Percentiles rank a stretch among this genome's conserved stretches.
Conservation (phyloP, 164 flowering plant genomes). For the Buxus sempervirens region DNA sequence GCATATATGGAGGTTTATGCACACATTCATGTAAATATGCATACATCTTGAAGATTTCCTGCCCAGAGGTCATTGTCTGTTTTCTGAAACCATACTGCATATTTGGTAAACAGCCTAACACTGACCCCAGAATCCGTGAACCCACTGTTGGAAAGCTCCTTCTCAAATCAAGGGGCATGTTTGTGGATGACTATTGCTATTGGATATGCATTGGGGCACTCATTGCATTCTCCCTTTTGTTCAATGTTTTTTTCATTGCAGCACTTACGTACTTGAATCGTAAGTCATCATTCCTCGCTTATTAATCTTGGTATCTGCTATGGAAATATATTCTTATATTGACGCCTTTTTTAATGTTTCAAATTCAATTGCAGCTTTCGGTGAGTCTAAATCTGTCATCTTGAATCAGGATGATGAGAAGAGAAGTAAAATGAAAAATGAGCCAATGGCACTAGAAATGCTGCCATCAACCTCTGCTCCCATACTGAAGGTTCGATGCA, state of each 20-base stretch:
- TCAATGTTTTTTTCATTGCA: constrained; percentile 45
- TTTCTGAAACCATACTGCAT: too few relatives aligned
- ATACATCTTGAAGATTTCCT: too few relatives aligned
- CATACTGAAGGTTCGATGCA: too few relatives aligned
- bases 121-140: constrained; percentile 27
- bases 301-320: too few relatives aligned
- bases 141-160: constrained; percentile 50
- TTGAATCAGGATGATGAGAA: constrained; percentile 23
- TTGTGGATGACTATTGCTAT: constrained; percentile 39
- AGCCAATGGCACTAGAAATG: constrained; percentile 3
- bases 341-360: not conserved
- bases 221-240: constrained; percentile 43
- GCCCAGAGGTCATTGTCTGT: too few relatives aligned
- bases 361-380: constrained; percentile 28
- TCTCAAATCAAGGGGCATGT: constrained; percentile 47
- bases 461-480: constrained; percentile 18
- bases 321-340: too few relatives aligned
- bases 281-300: constrained; percentile 22
- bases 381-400: constrained; percentile 30
- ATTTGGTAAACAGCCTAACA: constrained; percentile 33
- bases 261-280: constrained; percentile 51
- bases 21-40: too few relatives aligned
- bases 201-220: constrained; percentile 62
- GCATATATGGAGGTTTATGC: too few relatives aligned
- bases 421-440: constrained; percentile 5